phyloP scores from a whole-genome alignment of 768 basidiomycete species.

The Phaeotremella skinneri region DNA sequence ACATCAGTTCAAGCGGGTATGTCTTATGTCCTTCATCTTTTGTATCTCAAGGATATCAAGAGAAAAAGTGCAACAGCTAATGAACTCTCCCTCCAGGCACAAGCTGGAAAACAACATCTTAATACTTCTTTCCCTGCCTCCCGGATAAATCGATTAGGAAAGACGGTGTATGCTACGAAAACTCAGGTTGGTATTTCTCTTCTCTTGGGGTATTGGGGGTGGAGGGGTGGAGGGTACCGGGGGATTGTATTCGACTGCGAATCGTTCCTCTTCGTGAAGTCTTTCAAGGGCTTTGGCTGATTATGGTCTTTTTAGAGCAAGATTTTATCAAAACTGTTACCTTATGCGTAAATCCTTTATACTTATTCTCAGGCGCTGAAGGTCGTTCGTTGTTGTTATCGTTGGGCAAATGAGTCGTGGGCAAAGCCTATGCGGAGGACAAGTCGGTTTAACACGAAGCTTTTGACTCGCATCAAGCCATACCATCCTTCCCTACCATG shows the following conservation, averaged over 20 bases:
- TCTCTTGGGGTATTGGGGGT: too few relatives aligned
- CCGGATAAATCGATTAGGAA: conserved; percentile 47
- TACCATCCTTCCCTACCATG: too few relatives aligned
- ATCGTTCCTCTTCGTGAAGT: too few relatives aligned
- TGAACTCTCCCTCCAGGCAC: conserved; percentile 22
- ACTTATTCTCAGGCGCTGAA: too few relatives aligned
- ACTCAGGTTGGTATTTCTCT: conserved; percentile 37
- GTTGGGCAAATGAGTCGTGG: too few relatives aligned
- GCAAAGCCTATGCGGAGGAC: too few relatives aligned
- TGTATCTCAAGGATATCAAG: neutral
- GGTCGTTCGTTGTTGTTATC: too few relatives aligned
- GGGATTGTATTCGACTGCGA: too few relatives aligned
- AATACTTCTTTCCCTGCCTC: conserved; percentile 47
- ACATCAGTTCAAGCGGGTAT: conserved; percentile 48
- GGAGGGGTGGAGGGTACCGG: too few relatives aligned
- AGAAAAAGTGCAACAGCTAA: too few relatives aligned
- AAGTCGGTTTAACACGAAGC: too few relatives aligned
- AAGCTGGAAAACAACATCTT: conserved; percentile 49
- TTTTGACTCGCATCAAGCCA: too few relatives aligned
- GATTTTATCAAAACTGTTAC: neutral
- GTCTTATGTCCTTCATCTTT: conserved; percentile 4
- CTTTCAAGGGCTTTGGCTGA: neutral
- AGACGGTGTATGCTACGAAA: conserved; percentile 46
- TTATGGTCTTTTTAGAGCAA: neutral
- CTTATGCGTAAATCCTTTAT: neutral